Percentiles rank a stretch among this genome's conserved stretches.
Evolutionary conservation across 805 yeast genomes (phyloP).

Genomic region (Clavispora asparagi): DNA sequence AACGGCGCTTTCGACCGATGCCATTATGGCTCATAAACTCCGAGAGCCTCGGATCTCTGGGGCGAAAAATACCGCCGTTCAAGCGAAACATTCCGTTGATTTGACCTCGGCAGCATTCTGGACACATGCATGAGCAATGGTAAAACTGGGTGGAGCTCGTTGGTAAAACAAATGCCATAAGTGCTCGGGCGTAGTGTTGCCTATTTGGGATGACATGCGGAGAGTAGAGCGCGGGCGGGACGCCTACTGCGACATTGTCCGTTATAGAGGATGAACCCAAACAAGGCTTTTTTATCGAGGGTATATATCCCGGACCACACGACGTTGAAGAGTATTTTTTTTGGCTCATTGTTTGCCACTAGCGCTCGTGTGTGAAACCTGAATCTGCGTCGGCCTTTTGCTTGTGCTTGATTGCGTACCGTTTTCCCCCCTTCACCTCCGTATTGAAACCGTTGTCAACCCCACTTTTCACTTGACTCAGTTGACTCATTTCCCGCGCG

Average conservation of each 20-base stretch:
- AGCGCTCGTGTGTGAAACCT: neutral
- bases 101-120: too few relatives aligned
- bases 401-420: neutral
- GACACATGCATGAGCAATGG: neutral
- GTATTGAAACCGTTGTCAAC: too few relatives aligned
- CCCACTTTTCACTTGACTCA: slow-evolving; percentile 1
- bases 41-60: neutral
- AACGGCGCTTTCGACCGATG: neutral
- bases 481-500: slow-evolving; percentile 1
- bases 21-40: neutral
- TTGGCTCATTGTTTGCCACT: neutral
- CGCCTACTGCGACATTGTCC: neutral
- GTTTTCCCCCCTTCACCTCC: too few relatives aligned
- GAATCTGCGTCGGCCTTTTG: neutral
- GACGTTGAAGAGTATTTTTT: neutral
- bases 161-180: neutral
- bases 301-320: neutral
- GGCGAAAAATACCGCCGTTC: neutral
- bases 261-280: neutral
- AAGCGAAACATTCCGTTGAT: too few relatives aligned
- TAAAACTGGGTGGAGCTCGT: neutral
- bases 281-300: neutral
- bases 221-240: neutral
- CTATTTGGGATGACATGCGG: neutral
- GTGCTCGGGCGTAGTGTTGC: neutral